Evolutionary conservation across 805 yeast genomes (phyloP).

Genomic region (Ogataea pilisensis): DNA sequence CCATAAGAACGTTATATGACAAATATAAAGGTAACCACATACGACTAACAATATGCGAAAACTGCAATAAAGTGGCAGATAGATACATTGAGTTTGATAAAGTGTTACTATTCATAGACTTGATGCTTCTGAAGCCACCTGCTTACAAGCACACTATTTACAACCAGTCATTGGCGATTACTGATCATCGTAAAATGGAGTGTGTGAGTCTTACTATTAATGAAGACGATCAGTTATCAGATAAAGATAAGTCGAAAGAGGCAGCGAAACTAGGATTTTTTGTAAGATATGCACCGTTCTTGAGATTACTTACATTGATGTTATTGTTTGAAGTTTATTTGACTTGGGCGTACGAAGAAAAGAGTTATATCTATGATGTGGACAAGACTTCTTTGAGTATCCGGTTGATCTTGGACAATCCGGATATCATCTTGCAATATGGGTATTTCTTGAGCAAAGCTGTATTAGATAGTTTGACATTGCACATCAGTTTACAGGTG

Average conservation of each 20-base stretch:
- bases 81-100: constrained; percentile 88
- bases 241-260: neutral
- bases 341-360: constrained; percentile 89
- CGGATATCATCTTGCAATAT: constrained; percentile 48
- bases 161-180: constrained; percentile 39
- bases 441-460: constrained; percentile 51
- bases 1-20: constrained; percentile 62
- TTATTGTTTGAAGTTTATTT: constrained; percentile 84
- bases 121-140: constrained; percentile 77
- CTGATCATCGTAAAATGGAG: constrained; percentile 26
- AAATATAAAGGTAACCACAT: constrained; percentile 75
- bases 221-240: neutral
- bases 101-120: constrained; percentile 78
- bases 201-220: neutral
- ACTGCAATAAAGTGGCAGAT: constrained; percentile 76
- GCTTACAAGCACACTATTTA: constrained; percentile 85
- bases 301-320: constrained; percentile 57
- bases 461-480: constrained; percentile 28
- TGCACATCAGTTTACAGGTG: constrained; percentile 29
- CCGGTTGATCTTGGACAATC: constrained; percentile 30
- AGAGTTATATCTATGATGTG: constrained; percentile 31
- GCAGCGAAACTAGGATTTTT: neutral
- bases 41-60: constrained; percentile 68
- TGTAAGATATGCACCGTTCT: constrained; percentile 13
- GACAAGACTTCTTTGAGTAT: constrained; percentile 22